phyloP scores from a whole-genome alignment of 73 alveolate genomes.

The Strombidium stylifer region DNA sequence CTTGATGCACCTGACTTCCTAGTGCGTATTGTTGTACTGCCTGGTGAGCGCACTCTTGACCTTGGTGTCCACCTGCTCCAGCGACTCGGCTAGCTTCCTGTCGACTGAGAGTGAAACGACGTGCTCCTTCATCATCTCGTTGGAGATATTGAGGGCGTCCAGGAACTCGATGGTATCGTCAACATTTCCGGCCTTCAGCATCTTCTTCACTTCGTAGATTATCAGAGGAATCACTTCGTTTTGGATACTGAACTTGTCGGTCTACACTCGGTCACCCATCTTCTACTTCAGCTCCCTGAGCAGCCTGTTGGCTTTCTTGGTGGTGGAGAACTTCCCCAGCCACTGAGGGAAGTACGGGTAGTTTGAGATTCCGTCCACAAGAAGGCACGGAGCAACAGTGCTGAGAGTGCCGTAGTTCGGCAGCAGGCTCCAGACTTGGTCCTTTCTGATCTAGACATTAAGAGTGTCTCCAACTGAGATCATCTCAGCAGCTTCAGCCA shows the following conservation, averaged over 20 bases:
- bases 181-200: conserved; percentile 57
- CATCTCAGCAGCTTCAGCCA: conserved; percentile 70
- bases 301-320: conserved; percentile 74
- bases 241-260: conserved; percentile 38
- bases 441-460: conserved; percentile 52
- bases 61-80: not conserved
- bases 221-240: conserved; percentile 47
- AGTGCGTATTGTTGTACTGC: not conserved
- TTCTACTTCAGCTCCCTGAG: conserved; percentile 74
- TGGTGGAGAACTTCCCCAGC: conserved; percentile 85
- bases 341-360: conserved; percentile 95
- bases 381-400: conserved; percentile 68
- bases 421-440: conserved; percentile 78
- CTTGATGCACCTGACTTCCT: not conserved
- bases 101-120: not conserved
- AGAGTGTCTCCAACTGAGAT: conserved; percentile 81
- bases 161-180: conserved; percentile 28
- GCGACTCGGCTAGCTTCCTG: not conserved
- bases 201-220: conserved; percentile 40
- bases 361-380: conserved; percentile 22
- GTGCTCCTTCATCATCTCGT: not conserved
- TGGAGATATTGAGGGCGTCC: not conserved
- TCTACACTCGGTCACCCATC: conserved; percentile 54
- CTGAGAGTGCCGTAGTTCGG: conserved; percentile 73
- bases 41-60: not conserved